Percentiles rank a stretch among this genome's conserved stretches.
These are phyloP conservation scores for Pichia nakasei DNA, from an alignment of 805 yeast genomes.

Conservation along the genomic window DNA sequence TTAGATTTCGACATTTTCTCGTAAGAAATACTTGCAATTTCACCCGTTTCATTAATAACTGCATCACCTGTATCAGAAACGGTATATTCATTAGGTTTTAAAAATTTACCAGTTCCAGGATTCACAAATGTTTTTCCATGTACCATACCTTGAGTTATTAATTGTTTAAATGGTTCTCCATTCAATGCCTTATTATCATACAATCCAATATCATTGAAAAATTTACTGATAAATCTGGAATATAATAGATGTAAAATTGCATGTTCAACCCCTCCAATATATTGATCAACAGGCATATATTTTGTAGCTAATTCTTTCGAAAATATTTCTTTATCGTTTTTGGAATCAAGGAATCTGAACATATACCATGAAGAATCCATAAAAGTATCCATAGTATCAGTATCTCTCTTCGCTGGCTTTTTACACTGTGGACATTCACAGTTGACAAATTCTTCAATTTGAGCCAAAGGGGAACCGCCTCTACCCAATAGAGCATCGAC, in stretches of 20 bases:
- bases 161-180: conserved; percentile 74
- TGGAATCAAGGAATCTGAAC: conserved; percentile 73
- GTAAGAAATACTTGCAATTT: conserved; percentile 45
- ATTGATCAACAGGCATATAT: conserved; percentile 77
- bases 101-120: conserved; percentile 62
- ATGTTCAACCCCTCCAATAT: conserved; percentile 94
- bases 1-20: conserved; percentile 98
- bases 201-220: conserved; percentile 53
- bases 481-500: conserved; percentile 35
- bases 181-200: conserved; percentile 49
- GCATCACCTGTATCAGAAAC: conserved; percentile 32
- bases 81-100: conserved; percentile 71
- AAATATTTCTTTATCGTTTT: conserved; percentile 51
- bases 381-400: conserved; percentile 98
- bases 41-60: conserved; percentile 40
- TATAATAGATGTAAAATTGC: conserved; percentile 88
- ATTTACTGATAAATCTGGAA: conserved; percentile 78
- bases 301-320: conserved; percentile 37
- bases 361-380: conserved; percentile 98
- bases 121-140: conserved; percentile 80
- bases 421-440: conserved; percentile 79
- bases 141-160: conserved; percentile 97
- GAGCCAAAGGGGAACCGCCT: conserved; percentile 61
- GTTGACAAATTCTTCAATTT: conserved; percentile 58
- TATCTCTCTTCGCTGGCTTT: conserved; percentile 67